Conservation (phyloP, 108 stramenopile genomes). For the Pseudonitzschia pungens region DNA sequence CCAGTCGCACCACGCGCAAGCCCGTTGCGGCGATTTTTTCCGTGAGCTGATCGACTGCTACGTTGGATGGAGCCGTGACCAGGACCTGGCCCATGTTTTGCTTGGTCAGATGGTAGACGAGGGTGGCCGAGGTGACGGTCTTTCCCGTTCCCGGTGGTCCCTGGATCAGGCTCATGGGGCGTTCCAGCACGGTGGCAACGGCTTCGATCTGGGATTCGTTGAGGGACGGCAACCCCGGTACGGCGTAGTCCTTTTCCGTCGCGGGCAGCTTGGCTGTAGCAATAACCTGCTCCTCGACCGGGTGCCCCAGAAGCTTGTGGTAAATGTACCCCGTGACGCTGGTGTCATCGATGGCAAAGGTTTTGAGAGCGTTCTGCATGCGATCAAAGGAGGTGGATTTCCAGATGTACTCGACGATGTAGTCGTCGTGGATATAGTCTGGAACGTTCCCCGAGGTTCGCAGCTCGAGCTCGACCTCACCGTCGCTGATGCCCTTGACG, state of each 20-base stretch:
- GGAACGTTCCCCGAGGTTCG: constrained; percentile 59
- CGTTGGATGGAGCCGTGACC: constrained; percentile 96
- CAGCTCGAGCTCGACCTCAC: constrained; percentile 90
- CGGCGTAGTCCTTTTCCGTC: constrained; percentile 62
- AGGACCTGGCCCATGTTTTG: constrained; percentile 95
- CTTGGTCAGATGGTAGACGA: constrained; percentile 96
- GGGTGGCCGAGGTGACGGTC: constrained; percentile 95
- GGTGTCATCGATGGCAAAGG: constrained; percentile 97
- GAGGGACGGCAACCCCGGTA: constrained; percentile 93
- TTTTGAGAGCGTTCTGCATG: constrained; percentile 98
- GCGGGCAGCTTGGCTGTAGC: constrained; percentile 64
- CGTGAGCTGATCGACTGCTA: constrained; percentile 98
- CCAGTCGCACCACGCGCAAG: constrained; percentile 92
- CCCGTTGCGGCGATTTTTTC: constrained; percentile 97
- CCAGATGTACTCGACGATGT: constrained; percentile 96
- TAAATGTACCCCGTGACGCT: constrained; percentile 97
- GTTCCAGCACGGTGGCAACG: constrained; percentile 86
- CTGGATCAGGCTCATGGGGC: constrained; percentile 94
- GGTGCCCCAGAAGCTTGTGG: constrained; percentile 95
- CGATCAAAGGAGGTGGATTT: constrained; percentile 94
- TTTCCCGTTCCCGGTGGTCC: constrained; percentile 97
- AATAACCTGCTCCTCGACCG: constrained; percentile 92
- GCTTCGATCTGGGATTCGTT: constrained; percentile 96
- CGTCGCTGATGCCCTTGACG: constrained; percentile 88
- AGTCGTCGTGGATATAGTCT: constrained; percentile 87